Base-by-base conservation (phyloP, 2,329 filamentous ascomycete species). In the Colletotrichum horii region DNA sequence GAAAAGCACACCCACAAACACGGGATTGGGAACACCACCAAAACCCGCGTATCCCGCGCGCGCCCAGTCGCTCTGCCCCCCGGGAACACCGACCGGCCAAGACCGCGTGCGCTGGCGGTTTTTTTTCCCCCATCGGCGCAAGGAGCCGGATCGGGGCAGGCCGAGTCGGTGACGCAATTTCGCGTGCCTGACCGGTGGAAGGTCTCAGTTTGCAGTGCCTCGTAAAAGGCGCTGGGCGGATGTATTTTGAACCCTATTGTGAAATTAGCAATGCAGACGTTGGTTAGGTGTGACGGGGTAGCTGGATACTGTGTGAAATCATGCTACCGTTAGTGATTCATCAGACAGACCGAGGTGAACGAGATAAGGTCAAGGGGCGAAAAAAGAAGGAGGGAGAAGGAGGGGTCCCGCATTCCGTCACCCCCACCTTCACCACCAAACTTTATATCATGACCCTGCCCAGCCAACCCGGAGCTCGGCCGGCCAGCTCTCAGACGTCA, bases 391-490 rank as follows among this genome's bases (percentile, higher is more conserved):
- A 64, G 26, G 30, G 36, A 70, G 14, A 14, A 36, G 38, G 28
- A 24, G n/a, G 64, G 62, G 62, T 62, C 30, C 26, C 36, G 36
- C 66, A 32, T 61, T 61, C 32, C 66, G 71, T 67, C 26, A 30
- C 30, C 67, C 65, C 72, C 70, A 62, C 36, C 36, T n/a, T 16
- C 24, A 64, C 36, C 66, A 70, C 15, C 24, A 38, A 66, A 71
- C 28, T 55, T 52, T 62, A 74, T 74, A 70, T 76, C 74, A 24
- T 48, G 48, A 16, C 58, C 58, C 56, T 60, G 24, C 38, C 48
- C 30, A 56, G 43, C 43, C 43, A 48, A 48, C 43, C 43, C 43
- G 43, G 43, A 22, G n/a, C 43, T 48, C 43, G 12, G 43, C 43
- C n/a, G 43, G 43, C n/a, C n/a, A 56, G 38, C 52, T 66, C 64